Base-by-base conservation (phyloP, 371 early-diverging fungal genomes). In the Haplosporangium sp. region DNA sequence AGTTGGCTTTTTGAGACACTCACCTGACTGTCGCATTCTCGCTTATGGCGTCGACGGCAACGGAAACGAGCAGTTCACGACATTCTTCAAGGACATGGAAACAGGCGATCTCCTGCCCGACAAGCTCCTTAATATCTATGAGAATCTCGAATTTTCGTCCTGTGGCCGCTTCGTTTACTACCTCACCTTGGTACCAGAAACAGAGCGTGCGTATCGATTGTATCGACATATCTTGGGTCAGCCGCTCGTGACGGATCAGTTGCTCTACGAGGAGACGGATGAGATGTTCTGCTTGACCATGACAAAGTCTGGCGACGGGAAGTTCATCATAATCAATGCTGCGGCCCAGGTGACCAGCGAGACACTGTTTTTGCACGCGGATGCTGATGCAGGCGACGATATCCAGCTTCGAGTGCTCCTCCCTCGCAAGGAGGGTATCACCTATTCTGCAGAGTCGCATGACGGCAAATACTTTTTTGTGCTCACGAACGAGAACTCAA, bases 311-410 rank as follows among this genome's bases (percentile, higher is more conserved):
- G 81, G 81, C 54, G 80, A 86, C 43, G 81, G 82, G 40, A 70
- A 76, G 55, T 89, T 82, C 69, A 80, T 90, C 46, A 56, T 89
- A 38, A 64, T 90, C 54, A 83, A 84, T 55, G 61, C 85, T 16
- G 59, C 83, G 11, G 89, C 87, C 0, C 89, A 89, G 59, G 76
- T 88, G 38, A 87, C 90, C 8, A 84, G 86, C 37, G 90, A 90
- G 67, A 86, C 84, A 0, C 48, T 84, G n/a, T 85, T 72, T 64
- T 64, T 90, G 13, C 79, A 85, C 20, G 57, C 86, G 12, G 66
- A 77, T 50, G 67, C 67, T 0, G 68, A 73, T 23, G 55, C 74
- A 21, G 29, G 29, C 4, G 40, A 71, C 37, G 51, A 68, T 47
- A n/a, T 40, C 46, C 36, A 75, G 62, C 43, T 51, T 2, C 57